Percentiles rank a stretch among this genome's conserved stretches.
phyloP scores from a whole-genome alignment of 2,329 filamentous ascomycete genomes.

The Zarea fungicola region DNA sequence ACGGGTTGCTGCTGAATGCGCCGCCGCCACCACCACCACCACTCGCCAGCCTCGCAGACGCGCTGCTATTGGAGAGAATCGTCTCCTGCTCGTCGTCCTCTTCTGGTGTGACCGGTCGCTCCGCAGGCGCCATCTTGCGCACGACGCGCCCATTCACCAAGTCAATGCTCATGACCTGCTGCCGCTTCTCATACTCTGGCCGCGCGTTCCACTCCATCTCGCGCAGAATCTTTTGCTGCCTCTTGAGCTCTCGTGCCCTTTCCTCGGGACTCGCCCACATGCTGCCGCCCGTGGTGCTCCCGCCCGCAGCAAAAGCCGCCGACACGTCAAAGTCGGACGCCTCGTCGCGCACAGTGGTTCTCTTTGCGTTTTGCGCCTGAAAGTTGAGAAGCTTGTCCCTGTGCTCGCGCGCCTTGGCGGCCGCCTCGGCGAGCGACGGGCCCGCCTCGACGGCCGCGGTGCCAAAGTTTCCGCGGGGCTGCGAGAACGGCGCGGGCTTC shows the following conservation, averaged over 20 bases:
- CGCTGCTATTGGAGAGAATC: constrained; percentile 16
- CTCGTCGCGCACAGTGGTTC: constrained; percentile 83
- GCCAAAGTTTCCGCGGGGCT: constrained; percentile 32
- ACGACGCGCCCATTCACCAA: constrained; percentile 73
- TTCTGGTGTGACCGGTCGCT: constrained; percentile 51
- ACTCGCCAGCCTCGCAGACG: constrained; percentile 29
- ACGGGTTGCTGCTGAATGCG: constrained; percentile 63
- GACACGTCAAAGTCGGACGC: constrained; percentile 59
- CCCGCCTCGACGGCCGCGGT: constrained; percentile 21
- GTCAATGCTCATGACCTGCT: constrained; percentile 80
- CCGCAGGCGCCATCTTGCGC: constrained; percentile 60
- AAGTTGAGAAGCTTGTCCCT: constrained; percentile 75
- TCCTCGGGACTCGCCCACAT: constrained; percentile 85
- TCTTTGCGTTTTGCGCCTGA: constrained; percentile 77
- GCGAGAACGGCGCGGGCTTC: constrained; percentile 55
- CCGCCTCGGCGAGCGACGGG: constrained; percentile 47
- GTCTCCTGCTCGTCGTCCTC: constrained; percentile 23
- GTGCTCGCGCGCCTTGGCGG: constrained; percentile 68
- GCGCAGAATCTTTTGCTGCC: constrained; percentile 75
- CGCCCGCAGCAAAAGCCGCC: constrained; percentile 38
- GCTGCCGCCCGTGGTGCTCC: constrained; percentile 38
- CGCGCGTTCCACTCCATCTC: constrained; percentile 82
- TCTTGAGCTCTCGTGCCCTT: constrained; percentile 74
- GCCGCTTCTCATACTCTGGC: constrained; percentile 85
- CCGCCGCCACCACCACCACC: constrained; percentile 39